Evolutionary conservation across 2,329 filamentous ascomycete species (phyloP).

Genomic region (Ampelomyces quisqualis): DNA sequence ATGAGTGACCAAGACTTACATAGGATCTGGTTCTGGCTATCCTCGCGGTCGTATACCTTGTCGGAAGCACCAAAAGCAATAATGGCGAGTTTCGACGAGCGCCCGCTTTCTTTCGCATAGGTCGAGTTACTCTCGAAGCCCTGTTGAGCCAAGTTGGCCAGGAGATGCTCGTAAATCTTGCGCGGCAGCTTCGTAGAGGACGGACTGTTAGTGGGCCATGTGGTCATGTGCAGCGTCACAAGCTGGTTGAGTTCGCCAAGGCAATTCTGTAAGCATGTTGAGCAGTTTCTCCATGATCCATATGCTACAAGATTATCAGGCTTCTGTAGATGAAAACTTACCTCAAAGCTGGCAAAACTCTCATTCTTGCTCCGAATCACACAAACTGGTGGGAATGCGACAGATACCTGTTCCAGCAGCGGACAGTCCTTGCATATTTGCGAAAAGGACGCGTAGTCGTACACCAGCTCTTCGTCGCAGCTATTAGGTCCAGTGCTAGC

Average conservation of each 20-base stretch:
- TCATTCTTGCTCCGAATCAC: conserved; percentile 46
- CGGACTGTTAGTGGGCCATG: conserved; percentile 50
- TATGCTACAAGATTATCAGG: no score
- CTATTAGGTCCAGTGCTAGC: conserved; percentile 39
- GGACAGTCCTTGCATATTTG: conserved; percentile 50
- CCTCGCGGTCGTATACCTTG: conserved; percentile 51
- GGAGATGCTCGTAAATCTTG: conserved; percentile 49
- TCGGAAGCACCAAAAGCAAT: conserved; percentile 51
- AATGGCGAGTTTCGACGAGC: conserved; percentile 45
- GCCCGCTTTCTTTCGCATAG: conserved; percentile 29
- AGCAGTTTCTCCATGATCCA: no score
- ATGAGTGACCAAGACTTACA: conserved; percentile 6
- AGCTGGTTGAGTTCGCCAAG: conserved; percentile 44
- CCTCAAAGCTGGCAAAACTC: conserved; percentile 49
- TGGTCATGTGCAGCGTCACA: conserved; percentile 51
- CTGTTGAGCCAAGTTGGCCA: conserved; percentile 45
- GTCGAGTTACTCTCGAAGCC: conserved; percentile 37
- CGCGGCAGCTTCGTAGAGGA: conserved; percentile 45
- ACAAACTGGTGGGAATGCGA: conserved; percentile 51
- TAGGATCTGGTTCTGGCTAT: conserved; percentile 48
- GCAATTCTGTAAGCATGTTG: no score
- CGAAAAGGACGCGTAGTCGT: conserved; percentile 47
- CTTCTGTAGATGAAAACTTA: no score
- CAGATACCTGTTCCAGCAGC: conserved; percentile 48
- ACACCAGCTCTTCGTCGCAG: conserved; percentile 48